Base-by-base conservation (phyloP, 2,329 filamentous ascomycete genomes). In the Colletotrichum lindemuthianum region DNA sequence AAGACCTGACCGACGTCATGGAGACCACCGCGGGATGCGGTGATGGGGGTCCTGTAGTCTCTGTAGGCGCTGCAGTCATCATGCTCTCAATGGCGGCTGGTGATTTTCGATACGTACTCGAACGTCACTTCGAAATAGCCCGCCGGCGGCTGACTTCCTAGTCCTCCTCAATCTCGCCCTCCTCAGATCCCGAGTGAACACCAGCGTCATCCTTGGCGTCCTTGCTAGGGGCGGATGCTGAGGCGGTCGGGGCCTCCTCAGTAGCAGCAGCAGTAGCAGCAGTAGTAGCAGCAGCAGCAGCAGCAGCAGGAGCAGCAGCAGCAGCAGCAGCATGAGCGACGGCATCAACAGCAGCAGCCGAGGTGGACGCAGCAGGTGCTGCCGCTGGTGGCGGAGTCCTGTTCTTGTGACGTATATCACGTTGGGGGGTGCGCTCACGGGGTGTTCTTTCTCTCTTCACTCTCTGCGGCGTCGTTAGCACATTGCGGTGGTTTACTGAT, bases 151-250 rank as follows among this genome's bases (percentile, higher is more conserved):
- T 9, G 32, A 13, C 8, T 50, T 36, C 47, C 73, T 80, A 88
- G 70, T 88, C 86, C 82, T 98, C 94, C 78, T 97, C 96, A 71
- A 99, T 98, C 81, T 99, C 96, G 56, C 96, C 96, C 78, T 99
- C 96, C 79, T 99, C 96, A 73, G 94, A 97, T 57, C 96, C 96
- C 64, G 92, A 95, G 72, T 92, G 90, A 60, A 93, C 83, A 60
- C 84, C 86, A 51, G 84, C 81, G 55, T 88, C 82, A 69, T 91
- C 88, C 37, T 66, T 66, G 65, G 81, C 81, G 6, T n/a, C 12
- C 13, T 13, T 43, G 5, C 13, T 15, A 43, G 41, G 13, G 13
- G 41, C 41, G 10, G 41, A n/a, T 15, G 75, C 66, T 41, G 69
- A 68, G 45, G 72, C 63, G 33, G 75, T 69, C 34, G 63, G 55